These are phyloP conservation scores for Syncephalastrum racemosum DNA, from an alignment of 371 early-diverging fungal genomes.

Conservation along the genomic window DNA sequence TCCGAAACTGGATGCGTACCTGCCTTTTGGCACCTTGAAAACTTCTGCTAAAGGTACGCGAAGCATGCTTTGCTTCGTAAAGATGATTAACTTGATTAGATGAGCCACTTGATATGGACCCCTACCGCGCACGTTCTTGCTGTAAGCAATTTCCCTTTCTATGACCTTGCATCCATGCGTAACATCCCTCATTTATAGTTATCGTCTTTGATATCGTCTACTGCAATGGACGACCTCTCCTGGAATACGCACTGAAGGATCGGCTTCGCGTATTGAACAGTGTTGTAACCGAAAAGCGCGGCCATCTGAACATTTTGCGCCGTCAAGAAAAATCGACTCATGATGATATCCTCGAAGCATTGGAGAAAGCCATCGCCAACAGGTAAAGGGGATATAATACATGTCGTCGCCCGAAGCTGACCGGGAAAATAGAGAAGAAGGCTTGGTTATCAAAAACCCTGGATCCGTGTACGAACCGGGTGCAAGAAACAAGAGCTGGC, in stretches of 20 bases:
- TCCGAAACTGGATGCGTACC: slow-evolving; percentile 50
- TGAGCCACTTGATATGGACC: slow-evolving; percentile 16
- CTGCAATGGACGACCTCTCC: slow-evolving; percentile 59
- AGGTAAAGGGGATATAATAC: slow-evolving; percentile 27
- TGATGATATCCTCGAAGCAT: slow-evolving; percentile 58
- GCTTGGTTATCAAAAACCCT: slow-evolving; percentile 72
- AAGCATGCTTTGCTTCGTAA: slow-evolving; percentile 1
- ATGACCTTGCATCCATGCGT: neutral
- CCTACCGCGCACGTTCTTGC: slow-evolving; percentile 47
- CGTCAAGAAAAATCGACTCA: slow-evolving; percentile 50
- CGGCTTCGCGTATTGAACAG: slow-evolving; percentile 50
- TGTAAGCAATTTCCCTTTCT: slow-evolving; percentile 33
- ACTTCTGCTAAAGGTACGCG: slow-evolving; percentile 52
- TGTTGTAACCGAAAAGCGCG: slow-evolving; percentile 49
- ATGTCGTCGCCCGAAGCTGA: neutral
- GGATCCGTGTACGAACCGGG: slow-evolving; percentile 54
- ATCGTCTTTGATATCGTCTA: slow-evolving; percentile 74
- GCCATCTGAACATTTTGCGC: slow-evolving; percentile 50
- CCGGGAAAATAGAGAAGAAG: slow-evolving; percentile 43
- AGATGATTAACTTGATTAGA: neutral
- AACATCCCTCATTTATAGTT: slow-evolving; percentile 23
- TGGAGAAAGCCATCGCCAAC: slow-evolving; percentile 56
- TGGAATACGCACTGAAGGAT: slow-evolving; percentile 50
- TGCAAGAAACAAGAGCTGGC: slow-evolving; percentile 61
- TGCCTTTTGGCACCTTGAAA: slow-evolving; percentile 75